Base-by-base conservation (phyloP, 2,329 filamentous ascomycete genomes). In the Clonostachys chloroleuca region DNA sequence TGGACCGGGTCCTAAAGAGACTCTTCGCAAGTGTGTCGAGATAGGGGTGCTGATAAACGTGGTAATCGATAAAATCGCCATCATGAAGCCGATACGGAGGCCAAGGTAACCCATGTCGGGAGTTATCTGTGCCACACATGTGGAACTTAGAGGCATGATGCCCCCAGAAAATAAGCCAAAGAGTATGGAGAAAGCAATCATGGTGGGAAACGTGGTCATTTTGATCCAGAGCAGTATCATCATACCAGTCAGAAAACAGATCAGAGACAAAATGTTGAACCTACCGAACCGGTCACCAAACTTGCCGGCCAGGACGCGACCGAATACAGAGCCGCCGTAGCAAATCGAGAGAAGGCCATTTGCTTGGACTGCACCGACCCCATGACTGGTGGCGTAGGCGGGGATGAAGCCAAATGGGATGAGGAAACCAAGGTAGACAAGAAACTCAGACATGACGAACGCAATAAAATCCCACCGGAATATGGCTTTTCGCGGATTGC, bases 281-380 rank as follows among this genome's bases (percentile, higher is more conserved):
- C 58, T 69, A 5, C 77, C 78, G 41, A 69, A 59, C 44, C 67
- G 67, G 52, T 82, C 77, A 5, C 74, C 75, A 39, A 80, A 55
- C 54, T 74, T 69, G 39, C 76, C 77, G 4, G 76, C 74, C 1
- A 69, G 51, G 49, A 81, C 72, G 39, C 78, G 73, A 5, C 80
- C 78, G 20, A 75, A 60, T 9, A 73, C 66, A 2, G 75, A 79
- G 12, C 78, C 78, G 1, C 74, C 73, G 56, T 86, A 86, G 54
- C 84, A 70, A 51, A 86, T 77, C 9, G 81, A 69, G 6, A 86
- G 67, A 35, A 86, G 69, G 53, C n/a, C n/a, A 24, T 49, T 34
- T 2, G 77, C 73, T 12, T 81, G 64, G 17, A 71, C 63, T 16
- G 61, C 62, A 3, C 73, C 70, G 40, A 82, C 70, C 9, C 64